Evolutionary conservation across 768 basidiomycete genomes (phyloP), one percentile per base, ranked within the genome.

Genomic region (Xerocomellus amylosporus): DNA sequence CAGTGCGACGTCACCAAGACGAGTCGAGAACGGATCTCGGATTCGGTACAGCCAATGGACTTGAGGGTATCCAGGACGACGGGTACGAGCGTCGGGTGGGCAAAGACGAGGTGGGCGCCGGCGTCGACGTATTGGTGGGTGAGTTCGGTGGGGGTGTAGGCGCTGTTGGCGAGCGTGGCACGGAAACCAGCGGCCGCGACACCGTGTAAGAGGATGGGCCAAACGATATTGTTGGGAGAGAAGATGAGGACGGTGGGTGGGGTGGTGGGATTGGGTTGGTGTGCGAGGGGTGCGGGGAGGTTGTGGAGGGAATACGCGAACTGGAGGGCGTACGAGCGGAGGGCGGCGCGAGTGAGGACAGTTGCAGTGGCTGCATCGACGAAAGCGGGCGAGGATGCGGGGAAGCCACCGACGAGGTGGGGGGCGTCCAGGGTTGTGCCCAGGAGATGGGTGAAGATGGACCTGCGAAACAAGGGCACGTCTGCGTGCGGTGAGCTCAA

Each of bases 161-260:
- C 76, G 54, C 79, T 83, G 66, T 92, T 94, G 15, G 87, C 87
- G 14, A 89, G 81, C 0, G 90, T 88, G 49, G 81, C 79, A 41
- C 81, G 72, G 15, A 90, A 64, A 4, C 88, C 88, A 0, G 85
- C 87, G 0, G 90, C 86, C 40, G 86, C 74, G 65, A 71, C 68
- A 46, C 68, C 55, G 17, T 74, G 70, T 7, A 84, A 54, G 45
- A 78, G 65, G 53, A 82, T 65, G 2, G 83, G 79, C 72, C 76
- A 86, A 40, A 74, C 72, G 43, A 91, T 61, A 19, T 76, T 83
- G 70, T 93, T 93, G 9, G 80, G 84, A 2, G 85, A 85, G 65
- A 79, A 90, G 6, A 93, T 74, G 55, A 88, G 75, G 17, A 82
- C 74, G 0, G 81, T 81, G 47, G 56, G 62, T 56, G 68, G 50